Percentiles rank a stretch among this genome's conserved stretches.
These are phyloP conservation scores for Amauroascus niger DNA, from an alignment of 2,329 filamentous ascomycete genomes.

Conservation along the genomic window DNA sequence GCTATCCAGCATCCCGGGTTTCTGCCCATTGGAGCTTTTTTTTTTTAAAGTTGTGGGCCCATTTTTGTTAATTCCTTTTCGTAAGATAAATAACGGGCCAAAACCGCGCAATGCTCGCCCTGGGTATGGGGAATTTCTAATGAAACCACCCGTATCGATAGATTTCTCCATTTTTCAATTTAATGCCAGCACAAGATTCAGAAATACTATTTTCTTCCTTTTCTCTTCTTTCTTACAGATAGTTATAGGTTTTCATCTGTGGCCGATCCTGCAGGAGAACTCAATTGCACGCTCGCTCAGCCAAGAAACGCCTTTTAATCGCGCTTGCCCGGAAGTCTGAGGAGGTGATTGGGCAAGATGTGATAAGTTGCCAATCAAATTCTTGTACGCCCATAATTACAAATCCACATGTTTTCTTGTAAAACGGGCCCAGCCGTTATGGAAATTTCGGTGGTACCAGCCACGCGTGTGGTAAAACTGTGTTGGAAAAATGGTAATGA, in stretches of 20 bases:
- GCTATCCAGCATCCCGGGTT: constrained; percentile 10
- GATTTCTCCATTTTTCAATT: neutral
- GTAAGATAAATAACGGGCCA: too few relatives aligned
- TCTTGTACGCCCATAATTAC: neutral
- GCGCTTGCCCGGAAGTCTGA: constrained; percentile 2
- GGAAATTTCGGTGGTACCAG: too few relatives aligned
- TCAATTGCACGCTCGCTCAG: constrained; percentile 2
- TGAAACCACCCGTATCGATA: neutral
- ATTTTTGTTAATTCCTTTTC: neutral
- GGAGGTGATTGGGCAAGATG: neutral
- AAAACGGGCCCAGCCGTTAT: too few relatives aligned
- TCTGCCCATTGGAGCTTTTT: neutral
- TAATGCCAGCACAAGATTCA: too few relatives aligned
- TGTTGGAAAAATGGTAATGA: too few relatives aligned
- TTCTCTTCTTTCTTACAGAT: neutral
- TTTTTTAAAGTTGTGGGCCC: neutral
- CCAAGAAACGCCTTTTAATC: constrained; percentile 8
- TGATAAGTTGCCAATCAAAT: neutral
- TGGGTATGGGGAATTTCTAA: too few relatives aligned
- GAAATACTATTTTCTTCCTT: too few relatives aligned
- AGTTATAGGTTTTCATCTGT: neutral
- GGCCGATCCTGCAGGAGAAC: neutral
- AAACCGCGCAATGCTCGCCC: too few relatives aligned
- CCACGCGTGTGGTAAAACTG: too few relatives aligned
- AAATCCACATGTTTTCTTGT: too few relatives aligned